Conservation (phyloP, 192 early-diverging fungal species). For the Backusella liffmaniae region DNA sequence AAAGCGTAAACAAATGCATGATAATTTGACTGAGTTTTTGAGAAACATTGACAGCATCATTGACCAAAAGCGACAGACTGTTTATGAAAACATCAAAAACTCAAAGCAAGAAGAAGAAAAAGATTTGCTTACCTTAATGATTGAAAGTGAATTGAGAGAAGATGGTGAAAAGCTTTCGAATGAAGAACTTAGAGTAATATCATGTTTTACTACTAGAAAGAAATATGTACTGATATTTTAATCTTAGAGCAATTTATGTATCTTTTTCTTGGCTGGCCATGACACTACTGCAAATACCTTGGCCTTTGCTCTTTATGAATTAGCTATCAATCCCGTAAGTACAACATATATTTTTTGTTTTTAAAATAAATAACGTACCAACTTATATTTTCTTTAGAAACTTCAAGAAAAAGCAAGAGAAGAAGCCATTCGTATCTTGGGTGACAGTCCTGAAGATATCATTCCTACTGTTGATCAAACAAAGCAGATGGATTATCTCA, state of each 20-base stretch:
- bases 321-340: conserved; percentile 42
- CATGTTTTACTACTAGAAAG: neutral
- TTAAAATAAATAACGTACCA: neutral
- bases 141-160: conserved; percentile 21
- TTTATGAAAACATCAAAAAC: neutral
- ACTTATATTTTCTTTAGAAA: conserved; percentile 10
- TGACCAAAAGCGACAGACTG: conserved; percentile 6
- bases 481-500: conserved; percentile 51
- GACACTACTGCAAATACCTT: conserved; percentile 60
- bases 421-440: conserved; percentile 53
- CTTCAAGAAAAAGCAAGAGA: conserved; percentile 56
- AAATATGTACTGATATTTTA: neutral
- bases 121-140: conserved; percentile 34
- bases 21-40: conserved; percentile 9
- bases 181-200: conserved; percentile 25
- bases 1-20: conserved; percentile 10
- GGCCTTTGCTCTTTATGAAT: conserved; percentile 43
- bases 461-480: conserved; percentile 51
- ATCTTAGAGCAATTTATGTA: conserved; percentile 11
- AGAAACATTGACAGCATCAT: conserved; percentile 11
- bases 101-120: conserved; percentile 18
- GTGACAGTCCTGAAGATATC: conserved; percentile 48
- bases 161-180: conserved; percentile 1
- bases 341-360: neutral
- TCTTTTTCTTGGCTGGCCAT: conserved; percentile 28